phyloP scores from a whole-genome alignment of 176 grass and related monocot species.

The Oryza meridionalis region DNA sequence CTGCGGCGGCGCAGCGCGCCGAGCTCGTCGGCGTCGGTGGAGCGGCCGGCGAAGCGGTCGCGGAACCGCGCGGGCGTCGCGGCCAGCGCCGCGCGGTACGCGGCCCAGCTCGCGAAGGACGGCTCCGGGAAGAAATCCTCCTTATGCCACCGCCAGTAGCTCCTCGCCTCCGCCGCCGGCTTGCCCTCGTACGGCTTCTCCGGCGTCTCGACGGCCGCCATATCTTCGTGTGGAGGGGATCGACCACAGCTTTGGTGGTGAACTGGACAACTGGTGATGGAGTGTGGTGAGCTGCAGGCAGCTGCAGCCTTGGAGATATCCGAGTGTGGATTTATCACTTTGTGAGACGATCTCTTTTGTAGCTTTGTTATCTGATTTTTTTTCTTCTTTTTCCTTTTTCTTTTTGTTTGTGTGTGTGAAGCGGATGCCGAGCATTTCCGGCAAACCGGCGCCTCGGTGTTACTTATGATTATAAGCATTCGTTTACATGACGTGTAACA shows the following conservation, averaged over 20 bases:
- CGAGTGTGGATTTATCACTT: background rate
- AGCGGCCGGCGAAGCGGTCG: conserved; percentile 70
- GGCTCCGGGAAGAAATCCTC: conserved; percentile 95
- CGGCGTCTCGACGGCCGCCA: conserved; percentile 18
- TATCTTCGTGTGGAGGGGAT: conserved; percentile 23
- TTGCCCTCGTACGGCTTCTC: background rate
- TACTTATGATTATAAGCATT: background rate
- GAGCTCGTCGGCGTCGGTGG: conserved; percentile 68
- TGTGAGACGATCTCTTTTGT: background rate
- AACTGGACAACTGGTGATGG: background rate
- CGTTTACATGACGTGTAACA: background rate
- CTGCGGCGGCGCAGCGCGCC: conserved; percentile 65
- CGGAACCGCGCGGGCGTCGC: conserved; percentile 50
- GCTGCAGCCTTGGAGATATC: conserved; percentile 34
- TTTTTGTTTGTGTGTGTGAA: too few relatives aligned
- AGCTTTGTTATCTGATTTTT: background rate
- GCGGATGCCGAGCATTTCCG: background rate
- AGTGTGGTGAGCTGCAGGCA: conserved; percentile 3
- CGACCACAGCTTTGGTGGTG: background rate
- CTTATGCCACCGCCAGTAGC: conserved; percentile 86
- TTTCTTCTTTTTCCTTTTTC: too few relatives aligned
- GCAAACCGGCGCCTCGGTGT: background rate
- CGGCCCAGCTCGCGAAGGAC: conserved; percentile 80
- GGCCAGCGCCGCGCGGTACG: conserved; percentile 56
- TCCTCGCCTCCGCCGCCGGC: background rate